phyloP scores from a whole-genome alignment of 2,329 filamentous ascomycete species.

The Grosmannia huntii region DNA sequence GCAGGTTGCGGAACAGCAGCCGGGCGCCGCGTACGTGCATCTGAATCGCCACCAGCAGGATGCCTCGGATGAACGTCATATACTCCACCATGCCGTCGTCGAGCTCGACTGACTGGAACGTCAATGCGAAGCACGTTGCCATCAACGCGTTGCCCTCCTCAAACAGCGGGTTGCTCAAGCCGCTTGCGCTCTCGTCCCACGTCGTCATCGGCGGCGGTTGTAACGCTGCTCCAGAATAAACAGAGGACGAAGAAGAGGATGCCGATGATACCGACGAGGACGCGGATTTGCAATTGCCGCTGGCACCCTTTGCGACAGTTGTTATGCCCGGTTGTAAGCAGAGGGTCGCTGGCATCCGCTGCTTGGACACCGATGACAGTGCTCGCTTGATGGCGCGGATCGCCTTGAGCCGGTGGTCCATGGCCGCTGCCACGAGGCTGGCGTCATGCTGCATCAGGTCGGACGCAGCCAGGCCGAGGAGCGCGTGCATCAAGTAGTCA shows the following conservation, averaged over 20 bases:
- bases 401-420: constrained; percentile 52
- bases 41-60: constrained; percentile 40
- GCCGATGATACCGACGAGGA: neutral
- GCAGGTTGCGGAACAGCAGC: constrained; percentile 36
- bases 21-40: constrained; percentile 39
- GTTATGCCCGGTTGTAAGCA: neutral
- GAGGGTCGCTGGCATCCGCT: neutral
- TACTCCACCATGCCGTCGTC: constrained; percentile 47
- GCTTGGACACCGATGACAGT: constrained; percentile 28
- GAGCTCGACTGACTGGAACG: constrained; percentile 44
- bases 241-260: neutral
- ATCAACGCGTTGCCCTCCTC: constrained; percentile 47
- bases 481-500: constrained; percentile 58
- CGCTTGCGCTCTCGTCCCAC: neutral
- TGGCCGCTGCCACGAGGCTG: constrained; percentile 41
- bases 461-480: constrained; percentile 54
- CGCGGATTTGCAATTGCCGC: constrained; percentile 5
- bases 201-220: neutral
- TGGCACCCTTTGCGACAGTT: neutral
- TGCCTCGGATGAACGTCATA: constrained; percentile 46
- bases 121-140: constrained; percentile 45
- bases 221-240: neutral
- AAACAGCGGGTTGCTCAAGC: constrained; percentile 13
- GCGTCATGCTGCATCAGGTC: constrained; percentile 42
- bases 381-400: constrained; percentile 48